Evolutionary conservation across 2,329 filamentous ascomycete genomes (phyloP).

Genomic region (Westerdykella aurantiaca): DNA sequence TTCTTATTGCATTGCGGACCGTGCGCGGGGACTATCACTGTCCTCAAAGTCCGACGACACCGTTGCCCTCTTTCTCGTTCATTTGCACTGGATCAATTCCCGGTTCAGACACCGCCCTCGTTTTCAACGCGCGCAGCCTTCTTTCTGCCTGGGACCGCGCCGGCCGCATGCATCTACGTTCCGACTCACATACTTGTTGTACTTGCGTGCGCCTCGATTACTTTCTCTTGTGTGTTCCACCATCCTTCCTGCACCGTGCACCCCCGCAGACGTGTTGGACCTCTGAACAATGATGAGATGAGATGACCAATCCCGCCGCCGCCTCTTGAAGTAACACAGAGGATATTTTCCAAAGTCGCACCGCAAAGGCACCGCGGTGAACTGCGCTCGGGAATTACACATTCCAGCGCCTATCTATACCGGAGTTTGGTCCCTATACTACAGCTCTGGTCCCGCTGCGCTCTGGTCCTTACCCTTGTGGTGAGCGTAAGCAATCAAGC

Average conservation of each 20-base stretch:
- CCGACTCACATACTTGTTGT: neutral
- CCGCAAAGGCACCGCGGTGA: slow-evolving; percentile 2
- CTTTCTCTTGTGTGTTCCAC: slow-evolving; percentile 1
- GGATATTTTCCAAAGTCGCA: slow-evolving; percentile 6
- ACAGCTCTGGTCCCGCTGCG: slow-evolving; percentile 3
- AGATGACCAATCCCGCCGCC: slow-evolving; percentile 3
- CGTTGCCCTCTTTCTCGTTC: slow-evolving; percentile 2
- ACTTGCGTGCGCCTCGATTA: neutral
- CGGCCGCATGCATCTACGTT: slow-evolving; percentile 2
- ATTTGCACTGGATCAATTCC: neutral
- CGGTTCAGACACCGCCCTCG: slow-evolving; percentile 1
- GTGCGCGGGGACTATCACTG: slow-evolving; percentile 17
- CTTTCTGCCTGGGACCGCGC: slow-evolving; percentile 7
- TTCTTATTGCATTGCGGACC: slow-evolving; percentile 17
- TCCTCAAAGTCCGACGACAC: slow-evolving; percentile 14
- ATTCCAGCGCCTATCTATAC: slow-evolving; percentile 2
- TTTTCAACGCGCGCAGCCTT: slow-evolving; percentile 3
- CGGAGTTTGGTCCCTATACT: slow-evolving; percentile 3
- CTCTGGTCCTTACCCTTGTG: slow-evolving; percentile 10
- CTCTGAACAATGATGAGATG: slow-evolving; percentile 8
- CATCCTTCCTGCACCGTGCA: slow-evolving; percentile 4
- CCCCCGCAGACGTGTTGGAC: slow-evolving; percentile 2
- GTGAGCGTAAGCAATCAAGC: slow-evolving; percentile 17
- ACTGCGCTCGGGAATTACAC: neutral
- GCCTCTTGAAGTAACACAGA: slow-evolving; percentile 3